These are phyloP conservation scores for Curvularia eragrostidis DNA, from an alignment of 2,329 filamentous ascomycete genomes.

Conservation along the genomic window DNA sequence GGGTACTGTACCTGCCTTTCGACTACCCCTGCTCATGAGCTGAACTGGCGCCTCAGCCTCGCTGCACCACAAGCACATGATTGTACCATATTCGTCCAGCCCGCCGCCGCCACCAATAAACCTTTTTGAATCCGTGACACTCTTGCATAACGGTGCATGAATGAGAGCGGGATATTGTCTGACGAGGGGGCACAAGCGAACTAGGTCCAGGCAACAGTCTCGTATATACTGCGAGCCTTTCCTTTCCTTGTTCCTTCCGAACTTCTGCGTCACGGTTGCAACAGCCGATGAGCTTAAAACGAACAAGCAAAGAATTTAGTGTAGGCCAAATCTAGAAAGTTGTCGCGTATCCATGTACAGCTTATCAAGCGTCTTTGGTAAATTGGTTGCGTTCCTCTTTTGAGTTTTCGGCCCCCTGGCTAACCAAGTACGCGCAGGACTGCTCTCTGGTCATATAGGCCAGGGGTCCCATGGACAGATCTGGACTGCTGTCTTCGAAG, in stretches of 20 bases:
- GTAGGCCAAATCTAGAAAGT: background rate
- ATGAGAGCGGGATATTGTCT: background rate
- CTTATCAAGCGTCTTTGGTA: background rate
- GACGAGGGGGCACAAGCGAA: background rate
- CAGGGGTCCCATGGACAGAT: background rate
- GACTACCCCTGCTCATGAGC: conserved; percentile 16
- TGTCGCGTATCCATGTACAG: background rate
- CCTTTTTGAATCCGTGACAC: background rate
- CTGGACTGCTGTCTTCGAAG: background rate
- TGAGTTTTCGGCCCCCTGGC: background rate
- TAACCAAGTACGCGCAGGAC: background rate
- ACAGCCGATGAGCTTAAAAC: background rate
- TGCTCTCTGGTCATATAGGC: background rate
- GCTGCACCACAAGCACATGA: conserved; percentile 1
- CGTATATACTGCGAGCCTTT: background rate
- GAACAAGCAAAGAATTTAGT: background rate
- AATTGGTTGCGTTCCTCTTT: background rate
- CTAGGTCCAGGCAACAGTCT: background rate
- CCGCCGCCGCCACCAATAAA: conserved; percentile 15
- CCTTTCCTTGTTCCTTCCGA: background rate
- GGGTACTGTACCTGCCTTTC: conserved; percentile 4
- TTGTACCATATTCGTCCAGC: conserved; percentile 6
- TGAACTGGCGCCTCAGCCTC: conserved; percentile 14
- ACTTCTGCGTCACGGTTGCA: background rate
- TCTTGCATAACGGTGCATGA: background rate